Conservation (phyloP, 2,329 filamentous ascomycete genomes). For the Cordyceps javanica region DNA sequence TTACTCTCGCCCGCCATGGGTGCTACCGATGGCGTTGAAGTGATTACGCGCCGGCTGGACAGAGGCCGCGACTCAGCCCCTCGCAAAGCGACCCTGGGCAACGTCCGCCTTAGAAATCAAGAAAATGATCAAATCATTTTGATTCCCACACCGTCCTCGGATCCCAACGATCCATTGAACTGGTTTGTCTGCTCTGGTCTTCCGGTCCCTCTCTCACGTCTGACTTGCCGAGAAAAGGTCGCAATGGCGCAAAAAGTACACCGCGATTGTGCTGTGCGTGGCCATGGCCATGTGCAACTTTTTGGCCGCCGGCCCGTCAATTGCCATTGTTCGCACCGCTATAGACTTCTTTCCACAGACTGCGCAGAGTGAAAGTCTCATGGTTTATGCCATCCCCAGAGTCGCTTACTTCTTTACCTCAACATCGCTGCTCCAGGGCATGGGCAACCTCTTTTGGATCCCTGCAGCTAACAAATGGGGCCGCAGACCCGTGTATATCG, state of each 20-base stretch:
- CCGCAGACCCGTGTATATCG: constrained; percentile 36
- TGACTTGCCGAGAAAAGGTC: constrained; percentile 26
- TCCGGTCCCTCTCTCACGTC: neutral
- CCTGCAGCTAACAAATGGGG: constrained; percentile 40
- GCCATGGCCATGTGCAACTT: constrained; percentile 53
- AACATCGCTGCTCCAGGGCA: constrained; percentile 42
- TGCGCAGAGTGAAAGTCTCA: constrained; percentile 22
- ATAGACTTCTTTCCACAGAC: constrained; percentile 39
- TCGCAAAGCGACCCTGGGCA: constrained; percentile 30
- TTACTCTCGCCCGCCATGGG: neutral
- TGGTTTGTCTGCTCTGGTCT: constrained; percentile 31
- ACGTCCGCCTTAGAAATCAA: constrained; percentile 34
- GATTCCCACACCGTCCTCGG: constrained; percentile 37
- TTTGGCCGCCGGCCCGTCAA: constrained; percentile 47
- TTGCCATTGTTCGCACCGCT: constrained; percentile 43
- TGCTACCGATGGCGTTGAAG: neutral
- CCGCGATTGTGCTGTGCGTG: constrained; percentile 41
- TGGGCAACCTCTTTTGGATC: constrained; percentile 41
- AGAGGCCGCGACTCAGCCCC: neutral
- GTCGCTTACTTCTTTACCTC: constrained; percentile 48
- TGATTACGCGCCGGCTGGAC: neutral
- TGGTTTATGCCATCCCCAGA: constrained; percentile 31
- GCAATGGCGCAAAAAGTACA: constrained; percentile 42
- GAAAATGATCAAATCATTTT: constrained; percentile 42
- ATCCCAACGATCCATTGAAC: constrained; percentile 42